These are phyloP conservation scores for Colletotrichum sojae DNA, from an alignment of 2,329 filamentous ascomycete species.

Conservation along the genomic window DNA sequence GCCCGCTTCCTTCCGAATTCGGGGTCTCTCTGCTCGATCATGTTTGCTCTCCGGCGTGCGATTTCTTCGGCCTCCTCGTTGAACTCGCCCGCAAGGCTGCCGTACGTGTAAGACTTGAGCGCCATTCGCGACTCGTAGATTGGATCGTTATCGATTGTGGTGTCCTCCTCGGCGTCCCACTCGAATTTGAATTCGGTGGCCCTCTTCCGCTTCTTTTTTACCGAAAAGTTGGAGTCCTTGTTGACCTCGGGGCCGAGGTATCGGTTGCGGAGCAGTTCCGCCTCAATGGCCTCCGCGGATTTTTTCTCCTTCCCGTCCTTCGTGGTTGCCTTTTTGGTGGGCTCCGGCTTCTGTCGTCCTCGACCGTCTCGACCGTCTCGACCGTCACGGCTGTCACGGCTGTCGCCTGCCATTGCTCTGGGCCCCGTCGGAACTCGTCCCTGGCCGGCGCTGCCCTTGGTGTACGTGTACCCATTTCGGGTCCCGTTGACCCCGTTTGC, in stretches of 20 bases:
- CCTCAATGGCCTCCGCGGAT: conserved; percentile 76
- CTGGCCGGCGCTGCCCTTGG: conserved; percentile 70
- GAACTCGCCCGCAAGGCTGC: conserved; percentile 65
- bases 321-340: conserved; percentile 65
- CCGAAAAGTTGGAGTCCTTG: conserved; percentile 86
- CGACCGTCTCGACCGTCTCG: conserved; percentile 57
- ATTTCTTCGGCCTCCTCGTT: conserved; percentile 70
- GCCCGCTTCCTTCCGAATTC: conserved; percentile 85
- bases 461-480: neutral
- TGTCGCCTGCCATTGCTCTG: conserved; percentile 26
- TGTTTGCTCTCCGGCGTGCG: conserved; percentile 72
- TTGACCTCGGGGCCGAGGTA: conserved; percentile 95
- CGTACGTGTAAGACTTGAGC: conserved; percentile 54
- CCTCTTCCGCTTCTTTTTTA: conserved; percentile 93
- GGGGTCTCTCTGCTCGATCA: conserved; percentile 80
- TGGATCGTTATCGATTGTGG: conserved; percentile 85
- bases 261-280: conserved; percentile 80
- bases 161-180: conserved; percentile 97
- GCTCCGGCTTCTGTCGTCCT: conserved; percentile 49
- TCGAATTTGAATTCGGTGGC: conserved; percentile 98
- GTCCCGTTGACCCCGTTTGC: conserved; percentile 45
- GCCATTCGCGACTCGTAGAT: conserved; percentile 68
- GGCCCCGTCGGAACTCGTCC: conserved; percentile 33
- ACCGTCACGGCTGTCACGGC: neutral
- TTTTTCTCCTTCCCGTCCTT: conserved; percentile 54